Conservation (phyloP, 371 early-diverging fungal species). For the Lichtheimia hyalospora region DNA sequence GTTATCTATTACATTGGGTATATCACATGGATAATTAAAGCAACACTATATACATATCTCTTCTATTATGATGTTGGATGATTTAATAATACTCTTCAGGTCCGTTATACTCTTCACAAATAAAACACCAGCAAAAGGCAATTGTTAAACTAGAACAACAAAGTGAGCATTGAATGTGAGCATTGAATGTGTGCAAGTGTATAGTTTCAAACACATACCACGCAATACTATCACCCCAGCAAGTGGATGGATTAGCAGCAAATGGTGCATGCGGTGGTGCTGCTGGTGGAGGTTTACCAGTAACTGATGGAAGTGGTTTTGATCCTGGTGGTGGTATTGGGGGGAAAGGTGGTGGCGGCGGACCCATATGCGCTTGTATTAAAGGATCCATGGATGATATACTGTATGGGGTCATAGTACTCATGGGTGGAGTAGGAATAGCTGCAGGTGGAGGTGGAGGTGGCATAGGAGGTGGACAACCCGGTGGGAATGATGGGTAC, state of each 20-base stretch:
- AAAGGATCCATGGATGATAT: constrained; percentile 6
- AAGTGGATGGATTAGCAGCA: background rate
- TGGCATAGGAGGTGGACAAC: background rate
- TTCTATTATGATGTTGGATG: too few relatives aligned
- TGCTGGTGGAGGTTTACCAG: too few relatives aligned
- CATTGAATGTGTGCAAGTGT: background rate
- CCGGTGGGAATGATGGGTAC: background rate
- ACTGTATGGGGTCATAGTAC: constrained; percentile 1
- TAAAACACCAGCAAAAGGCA: constrained; percentile 3
- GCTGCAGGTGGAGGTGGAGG: constrained; percentile 4
- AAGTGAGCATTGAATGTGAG: background rate
- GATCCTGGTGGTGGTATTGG: constrained; percentile 1
- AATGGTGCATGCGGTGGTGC: background rate
- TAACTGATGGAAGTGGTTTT: background rate
- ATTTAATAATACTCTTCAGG: too few relatives aligned
- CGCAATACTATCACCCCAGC: constrained; percentile 1
- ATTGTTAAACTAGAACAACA: background rate
- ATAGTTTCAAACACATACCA: constrained; percentile 1
- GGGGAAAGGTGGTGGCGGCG: constrained; percentile 1
- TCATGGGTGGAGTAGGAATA: constrained; percentile 8
- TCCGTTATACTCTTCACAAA: background rate
- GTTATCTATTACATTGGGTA: too few relatives aligned
- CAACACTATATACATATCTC: too few relatives aligned
- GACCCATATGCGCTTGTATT: background rate
- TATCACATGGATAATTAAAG: too few relatives aligned